These are phyloP conservation scores for Coemansia sp. DNA, from an alignment of 192 early-diverging fungal species.

Conservation along the genomic window DNA sequence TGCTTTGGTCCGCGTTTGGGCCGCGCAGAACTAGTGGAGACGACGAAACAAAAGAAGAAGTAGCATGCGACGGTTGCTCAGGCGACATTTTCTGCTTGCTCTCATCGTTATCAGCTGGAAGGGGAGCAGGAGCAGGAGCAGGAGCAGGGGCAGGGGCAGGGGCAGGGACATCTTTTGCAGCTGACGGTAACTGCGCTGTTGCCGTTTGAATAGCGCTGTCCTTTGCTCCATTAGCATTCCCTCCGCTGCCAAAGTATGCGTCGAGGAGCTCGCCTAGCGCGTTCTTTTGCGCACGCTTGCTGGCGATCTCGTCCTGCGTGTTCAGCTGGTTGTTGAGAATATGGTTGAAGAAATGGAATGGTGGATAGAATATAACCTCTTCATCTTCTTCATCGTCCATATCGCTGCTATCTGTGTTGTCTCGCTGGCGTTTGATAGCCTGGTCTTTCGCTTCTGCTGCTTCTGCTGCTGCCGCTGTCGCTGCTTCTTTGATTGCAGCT, in stretches of 20 bases:
- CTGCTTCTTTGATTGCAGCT: too few species aligned
- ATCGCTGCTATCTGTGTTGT: too few species aligned
- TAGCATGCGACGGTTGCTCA: too few species aligned
- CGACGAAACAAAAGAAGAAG: too few species aligned
- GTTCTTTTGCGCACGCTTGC: constrained; percentile 28
- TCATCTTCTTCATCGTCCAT: background rate
- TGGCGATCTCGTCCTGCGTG: constrained; percentile 37
- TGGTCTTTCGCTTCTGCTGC: too few species aligned
- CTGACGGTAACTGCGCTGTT: background rate
- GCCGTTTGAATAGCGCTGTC: background rate
- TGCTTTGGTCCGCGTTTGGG: constrained; percentile 12
- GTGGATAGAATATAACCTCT: constrained; percentile 23
- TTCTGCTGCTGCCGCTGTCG: too few species aligned
- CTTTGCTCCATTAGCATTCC: background rate
- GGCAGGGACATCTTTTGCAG: background rate
- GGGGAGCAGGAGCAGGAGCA: background rate
- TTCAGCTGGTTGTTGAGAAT: constrained; percentile 37
- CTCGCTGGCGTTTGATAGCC: too few species aligned
- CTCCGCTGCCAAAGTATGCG: constrained; percentile 24
- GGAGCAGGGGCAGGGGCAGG: background rate
- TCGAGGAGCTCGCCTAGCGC: constrained; percentile 33
- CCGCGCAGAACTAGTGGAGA: background rate
- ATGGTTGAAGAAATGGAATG: constrained; percentile 43
- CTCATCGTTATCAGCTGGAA: background rate
- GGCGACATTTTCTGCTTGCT: background rate